phyloP scores from a whole-genome alignment of 441 rosid genomes.

The Biscutella laevigata region DNA sequence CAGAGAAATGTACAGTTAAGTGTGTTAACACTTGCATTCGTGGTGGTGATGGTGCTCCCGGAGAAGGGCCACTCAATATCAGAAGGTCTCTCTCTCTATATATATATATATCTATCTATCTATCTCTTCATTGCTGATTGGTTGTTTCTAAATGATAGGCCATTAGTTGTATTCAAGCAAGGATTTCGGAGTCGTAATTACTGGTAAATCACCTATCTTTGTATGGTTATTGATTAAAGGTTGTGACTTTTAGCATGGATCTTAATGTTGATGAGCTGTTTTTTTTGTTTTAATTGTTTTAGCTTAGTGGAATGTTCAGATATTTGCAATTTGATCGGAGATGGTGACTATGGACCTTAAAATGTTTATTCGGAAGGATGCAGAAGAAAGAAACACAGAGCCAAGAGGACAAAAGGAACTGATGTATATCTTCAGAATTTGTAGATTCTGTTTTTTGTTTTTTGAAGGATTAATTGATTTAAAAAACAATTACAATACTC shows the following conservation, averaged over 20 bases:
- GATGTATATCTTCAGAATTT: neutral
- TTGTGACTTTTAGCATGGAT: neutral
- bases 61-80: constrained; percentile 84
- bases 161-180: constrained; percentile 79
- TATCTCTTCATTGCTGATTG: constrained; percentile 2
- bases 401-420: neutral
- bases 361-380: neutral
- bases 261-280: neutral
- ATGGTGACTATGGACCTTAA: constrained; percentile 69
- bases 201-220: constrained; percentile 1
- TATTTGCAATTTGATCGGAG: constrained; percentile 79
- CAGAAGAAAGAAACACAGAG: neutral
- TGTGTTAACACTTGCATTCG: constrained; percentile 75
- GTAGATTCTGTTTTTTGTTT: neutral
- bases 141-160: constrained; percentile 33
- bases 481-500: no score
- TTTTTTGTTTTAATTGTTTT: neutral
- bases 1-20: constrained; percentile 75
- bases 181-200: constrained; percentile 72
- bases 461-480: neutral
- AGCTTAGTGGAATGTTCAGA: constrained; percentile 93
- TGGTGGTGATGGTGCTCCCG: constrained; percentile 70
- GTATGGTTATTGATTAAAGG: neutral
- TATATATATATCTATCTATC: neutral
- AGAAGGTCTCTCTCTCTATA: constrained; percentile 37